Conservation (phyloP, 108 stramenopile species). For the Seminavis robusta region DNA sequence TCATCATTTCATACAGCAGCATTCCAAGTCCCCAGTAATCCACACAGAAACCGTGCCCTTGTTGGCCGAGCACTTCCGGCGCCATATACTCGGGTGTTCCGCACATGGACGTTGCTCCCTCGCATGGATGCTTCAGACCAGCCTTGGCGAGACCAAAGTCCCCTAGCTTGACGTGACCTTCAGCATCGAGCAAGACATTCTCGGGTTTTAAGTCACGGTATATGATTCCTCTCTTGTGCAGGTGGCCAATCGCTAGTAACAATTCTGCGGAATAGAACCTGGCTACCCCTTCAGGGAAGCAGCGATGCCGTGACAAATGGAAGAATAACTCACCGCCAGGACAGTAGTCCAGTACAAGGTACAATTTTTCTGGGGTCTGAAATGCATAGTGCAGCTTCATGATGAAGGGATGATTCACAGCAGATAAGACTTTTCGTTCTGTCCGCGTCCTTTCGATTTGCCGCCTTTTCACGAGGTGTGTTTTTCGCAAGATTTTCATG, state of each 20-base stretch:
- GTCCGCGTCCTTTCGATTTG: conserved; percentile 97
- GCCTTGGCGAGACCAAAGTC: conserved; percentile 91
- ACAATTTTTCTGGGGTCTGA: conserved; percentile 87
- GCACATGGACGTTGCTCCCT: conserved; percentile 92
- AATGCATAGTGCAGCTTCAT: conserved; percentile 92
- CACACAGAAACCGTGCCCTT: conserved; percentile 86
- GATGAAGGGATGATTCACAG: conserved; percentile 85
- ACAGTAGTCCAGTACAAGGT: conserved; percentile 95
- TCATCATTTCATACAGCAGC: conserved; percentile 96
- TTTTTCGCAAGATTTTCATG: conserved; percentile 97
- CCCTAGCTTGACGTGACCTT: conserved; percentile 89
- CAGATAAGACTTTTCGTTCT: conserved; percentile 91
- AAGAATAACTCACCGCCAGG: conserved; percentile 97
- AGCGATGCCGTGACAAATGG: conserved; percentile 88
- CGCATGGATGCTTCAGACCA: conserved; percentile 73
- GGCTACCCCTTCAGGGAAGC: conserved; percentile 92
- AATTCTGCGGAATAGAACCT: conserved; percentile 94
- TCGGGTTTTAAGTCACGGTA: conserved; percentile 91
- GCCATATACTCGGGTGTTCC: conserved; percentile 99
- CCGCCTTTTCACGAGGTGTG: conserved; percentile 84
- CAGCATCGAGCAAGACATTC: conserved; percentile 87
- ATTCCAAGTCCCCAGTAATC: conserved; percentile 97
- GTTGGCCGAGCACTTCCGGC: conserved; percentile 86
- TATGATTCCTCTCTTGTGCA: conserved; percentile 84
- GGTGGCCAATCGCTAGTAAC: conserved; percentile 83